phyloP scores from a whole-genome alignment of 345 rosid species.

The Pugionium cornutum region DNA sequence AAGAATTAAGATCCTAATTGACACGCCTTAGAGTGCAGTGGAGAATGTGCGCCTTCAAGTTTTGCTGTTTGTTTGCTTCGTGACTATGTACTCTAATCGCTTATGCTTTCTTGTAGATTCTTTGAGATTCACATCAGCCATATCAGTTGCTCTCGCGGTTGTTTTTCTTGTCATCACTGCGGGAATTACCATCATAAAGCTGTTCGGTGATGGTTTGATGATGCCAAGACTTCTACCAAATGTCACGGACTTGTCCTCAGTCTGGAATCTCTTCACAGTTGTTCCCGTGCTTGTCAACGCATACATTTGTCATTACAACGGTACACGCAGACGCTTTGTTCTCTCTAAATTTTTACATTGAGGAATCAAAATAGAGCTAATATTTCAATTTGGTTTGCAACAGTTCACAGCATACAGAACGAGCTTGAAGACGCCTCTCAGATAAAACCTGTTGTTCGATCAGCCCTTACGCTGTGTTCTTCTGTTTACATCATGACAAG shows the following conservation, averaged over 20 bases:
- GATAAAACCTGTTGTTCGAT: constrained; percentile 66
- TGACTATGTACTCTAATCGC: background rate
- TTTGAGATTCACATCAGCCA: constrained; percentile 81
- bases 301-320: constrained; percentile 83
- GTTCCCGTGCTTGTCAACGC: constrained; percentile 94
- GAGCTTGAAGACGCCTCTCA: constrained; percentile 74
- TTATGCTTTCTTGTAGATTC: constrained; percentile 59
- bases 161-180: constrained; percentile 74
- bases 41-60: background rate
- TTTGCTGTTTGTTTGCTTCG: background rate
- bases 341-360: background rate
- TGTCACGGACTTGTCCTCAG: constrained; percentile 65
- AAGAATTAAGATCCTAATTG: too few species aligned
- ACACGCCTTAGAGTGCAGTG: background rate
- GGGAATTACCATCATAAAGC: constrained; percentile 66
- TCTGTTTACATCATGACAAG: constrained; percentile 72
- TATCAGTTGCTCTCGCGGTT: constrained; percentile 80
- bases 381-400: background rate
- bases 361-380: background rate
- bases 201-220: constrained; percentile 56
- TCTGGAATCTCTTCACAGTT: constrained; percentile 81
- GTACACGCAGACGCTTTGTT: constrained; percentile 41
- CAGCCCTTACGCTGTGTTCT: constrained; percentile 74
- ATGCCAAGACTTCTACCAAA: constrained; percentile 85
- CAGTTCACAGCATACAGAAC: constrained; percentile 90